Percentiles rank a stretch among this genome's conserved stretches.
Evolutionary conservation across 768 basidiomycete genomes (phyloP).

Genomic region (Inosperma sp.): DNA sequence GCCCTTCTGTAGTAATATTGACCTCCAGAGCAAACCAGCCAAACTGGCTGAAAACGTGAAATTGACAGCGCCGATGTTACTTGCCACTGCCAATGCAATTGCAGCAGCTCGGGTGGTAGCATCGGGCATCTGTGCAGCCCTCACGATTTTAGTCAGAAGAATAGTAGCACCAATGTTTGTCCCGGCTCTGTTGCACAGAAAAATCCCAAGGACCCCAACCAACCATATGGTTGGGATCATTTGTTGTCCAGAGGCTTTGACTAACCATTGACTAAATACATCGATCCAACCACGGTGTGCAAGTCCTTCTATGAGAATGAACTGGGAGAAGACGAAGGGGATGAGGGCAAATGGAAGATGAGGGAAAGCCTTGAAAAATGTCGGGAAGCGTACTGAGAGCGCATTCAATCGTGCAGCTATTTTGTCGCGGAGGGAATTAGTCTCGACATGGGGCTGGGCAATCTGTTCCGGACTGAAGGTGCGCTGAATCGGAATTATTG

Average conservation of each 20-base stretch:
- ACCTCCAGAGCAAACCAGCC: constrained; percentile 81
- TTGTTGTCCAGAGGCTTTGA: constrained; percentile 37
- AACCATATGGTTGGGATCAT: constrained; percentile 56
- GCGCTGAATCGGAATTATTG: too few species aligned
- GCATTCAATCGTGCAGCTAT: constrained; percentile 14
- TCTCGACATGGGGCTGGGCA: too few species aligned
- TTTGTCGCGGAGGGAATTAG: constrained; percentile 21
- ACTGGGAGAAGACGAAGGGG: constrained; percentile 91
- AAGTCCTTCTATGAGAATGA: constrained; percentile 87
- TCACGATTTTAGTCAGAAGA: constrained; percentile 75
- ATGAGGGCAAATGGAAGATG: constrained; percentile 77
- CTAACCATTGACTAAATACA: constrained; percentile 70
- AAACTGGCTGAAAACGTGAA: constrained; percentile 86
- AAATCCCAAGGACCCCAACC: constrained; percentile 65
- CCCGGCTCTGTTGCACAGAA: constrained; percentile 77
- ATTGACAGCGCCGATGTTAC: constrained; percentile 88
- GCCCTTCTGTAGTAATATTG: constrained; percentile 69
- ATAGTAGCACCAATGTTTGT: constrained; percentile 94
- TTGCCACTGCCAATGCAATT: constrained; percentile 76
- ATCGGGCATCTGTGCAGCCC: constrained; percentile 36
- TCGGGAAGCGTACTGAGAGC: constrained; percentile 52
- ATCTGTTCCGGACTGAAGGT: too few species aligned
- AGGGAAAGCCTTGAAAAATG: constrained; percentile 57
- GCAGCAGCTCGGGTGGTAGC: constrained; percentile 49
- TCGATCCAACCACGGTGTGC: constrained; percentile 83